Base-by-base conservation (phyloP, 768 basidiomycete species). In the Pleurotus giganteus region DNA sequence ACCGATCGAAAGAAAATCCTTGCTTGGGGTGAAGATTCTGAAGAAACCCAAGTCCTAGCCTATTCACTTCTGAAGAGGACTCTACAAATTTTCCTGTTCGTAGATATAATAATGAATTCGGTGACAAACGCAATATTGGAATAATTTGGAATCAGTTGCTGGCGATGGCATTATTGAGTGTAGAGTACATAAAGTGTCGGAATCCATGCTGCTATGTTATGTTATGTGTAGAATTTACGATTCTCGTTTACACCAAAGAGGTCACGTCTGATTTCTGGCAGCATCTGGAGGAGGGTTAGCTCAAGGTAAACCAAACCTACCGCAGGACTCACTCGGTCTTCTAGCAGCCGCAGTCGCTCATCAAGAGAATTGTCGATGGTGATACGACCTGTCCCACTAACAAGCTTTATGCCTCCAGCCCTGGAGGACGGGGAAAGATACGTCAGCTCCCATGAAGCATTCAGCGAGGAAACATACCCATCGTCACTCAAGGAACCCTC, bases 281-380 rank as follows among this genome's bases (percentile, higher is more conserved):
- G 77, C 96, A 98, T 98, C 92, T 96, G 21, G 28, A 19, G 11
- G n/a, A 13, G 36, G 11, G 13, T 8, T 27, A 34, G 29, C 26
- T 6, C 24, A 34, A 23, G 19, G 6, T 4, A 9, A 53, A 27
- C 19, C 12, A 9, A 27, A 12, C 24, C 4, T 6, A 44, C 47
- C 6, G 24, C 21, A 55, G 12, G 8, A 71, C 85, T 58, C 59
- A 92, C 94, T 72, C 89, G 81, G 66, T 97, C 92, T 72, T 98
- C 94, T 36, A 99, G 74, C 60, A 98, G 69, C 60, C 86, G 80
- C 65, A 99, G 71, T 44, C 96, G 81, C 69, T 98, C 94, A 62
- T 96, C 95, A 47, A 99, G 76, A 2, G 95, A 94, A 66, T 99
- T 98, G 71, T 98, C 91, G 21, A 99, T 79, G 19, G 84, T 88